Evolutionary conservation across 208 protist species (phyloP).

Genomic region (Vickermania ingenoplastis): DNA sequence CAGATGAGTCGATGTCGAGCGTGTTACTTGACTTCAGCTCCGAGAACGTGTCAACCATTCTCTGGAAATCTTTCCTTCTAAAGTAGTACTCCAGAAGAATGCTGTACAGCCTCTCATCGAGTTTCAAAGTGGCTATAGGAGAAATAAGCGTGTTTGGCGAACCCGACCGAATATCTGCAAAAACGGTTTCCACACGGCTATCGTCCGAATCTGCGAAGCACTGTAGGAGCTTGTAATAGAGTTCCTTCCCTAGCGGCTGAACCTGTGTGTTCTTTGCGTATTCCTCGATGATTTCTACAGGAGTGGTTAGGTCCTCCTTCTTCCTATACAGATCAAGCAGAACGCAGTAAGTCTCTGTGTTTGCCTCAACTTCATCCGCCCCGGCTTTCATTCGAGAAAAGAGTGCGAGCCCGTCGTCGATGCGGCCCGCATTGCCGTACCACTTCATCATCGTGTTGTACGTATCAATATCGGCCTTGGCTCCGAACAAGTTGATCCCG

Average conservation of each 20-base stretch:
- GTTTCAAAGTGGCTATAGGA: neutral
- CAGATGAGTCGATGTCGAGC: constrained; percentile 41
- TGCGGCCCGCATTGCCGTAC: constrained; percentile 15
- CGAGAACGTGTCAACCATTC: constrained; percentile 48
- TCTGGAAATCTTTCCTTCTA: constrained; percentile 17
- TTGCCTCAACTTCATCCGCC: constrained; percentile 16
- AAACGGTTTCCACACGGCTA: constrained; percentile 31
- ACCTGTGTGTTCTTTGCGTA: constrained; percentile 9
- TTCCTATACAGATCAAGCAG: constrained; percentile 34
- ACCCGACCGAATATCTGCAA: constrained; percentile 36
- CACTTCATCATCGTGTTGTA: constrained; percentile 64
- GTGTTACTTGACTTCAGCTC: constrained; percentile 36
- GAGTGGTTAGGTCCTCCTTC: constrained; percentile 18
- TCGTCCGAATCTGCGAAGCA: constrained; percentile 40
- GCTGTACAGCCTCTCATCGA: constrained; percentile 14
- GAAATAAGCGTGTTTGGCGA: constrained; percentile 8
- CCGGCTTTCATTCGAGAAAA: constrained; percentile 17
- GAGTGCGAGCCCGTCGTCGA: constrained; percentile 16
- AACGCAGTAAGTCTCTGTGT: constrained; percentile 65
- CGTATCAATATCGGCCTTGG: constrained; percentile 50
- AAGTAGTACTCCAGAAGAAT: constrained; percentile 60
- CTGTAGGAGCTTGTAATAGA: constrained; percentile 45
- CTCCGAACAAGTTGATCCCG: constrained; percentile 52
- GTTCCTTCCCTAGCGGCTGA: constrained; percentile 15
- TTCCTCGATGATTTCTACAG: constrained; percentile 22